Evolutionary conservation across 805 yeast species (phyloP).

Genomic region (Yamadazyma ubonensis): DNA sequence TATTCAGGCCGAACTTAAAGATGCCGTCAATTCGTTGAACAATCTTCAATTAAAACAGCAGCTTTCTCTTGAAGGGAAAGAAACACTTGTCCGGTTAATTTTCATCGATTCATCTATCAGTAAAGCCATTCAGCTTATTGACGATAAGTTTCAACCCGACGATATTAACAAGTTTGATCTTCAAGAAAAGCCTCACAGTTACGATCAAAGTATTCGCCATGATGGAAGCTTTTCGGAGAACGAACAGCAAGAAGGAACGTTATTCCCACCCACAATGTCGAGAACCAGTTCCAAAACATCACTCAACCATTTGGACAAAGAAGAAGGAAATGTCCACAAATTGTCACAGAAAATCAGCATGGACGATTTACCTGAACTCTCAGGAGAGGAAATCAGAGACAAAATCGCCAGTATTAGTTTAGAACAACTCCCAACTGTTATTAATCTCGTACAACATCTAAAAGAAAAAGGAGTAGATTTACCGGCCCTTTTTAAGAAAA

Average conservation of each 20-base stretch:
- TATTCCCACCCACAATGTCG: conserved; percentile 17
- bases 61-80: conserved; percentile 69
- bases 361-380: conserved; percentile 14
- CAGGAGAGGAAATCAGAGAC: conserved; percentile 41
- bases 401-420: conserved; percentile 31
- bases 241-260: neutral
- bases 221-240: neutral
- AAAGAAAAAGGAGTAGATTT: conserved; percentile 33
- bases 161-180: conserved; percentile 7
- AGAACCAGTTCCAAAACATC: conserved; percentile 31
- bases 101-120: conserved; percentile 69
- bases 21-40: conserved; percentile 50
- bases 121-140: conserved; percentile 49
- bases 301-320: conserved; percentile 34
- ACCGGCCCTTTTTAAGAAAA: conserved; percentile 21
- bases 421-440: conserved; percentile 33
- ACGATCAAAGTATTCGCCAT: neutral
- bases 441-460: conserved; percentile 30
- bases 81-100: conserved; percentile 64
- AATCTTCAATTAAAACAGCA: conserved; percentile 54
- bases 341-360: conserved; percentile 24
- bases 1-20: conserved; percentile 30
- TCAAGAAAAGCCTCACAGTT: conserved; percentile 2
- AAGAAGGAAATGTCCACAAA: conserved; percentile 44
- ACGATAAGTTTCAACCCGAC: conserved; percentile 31